phyloP scores from a whole-genome alignment of 2,329 filamentous ascomycete genomes.

The Colletotrichum sansevieriae region DNA sequence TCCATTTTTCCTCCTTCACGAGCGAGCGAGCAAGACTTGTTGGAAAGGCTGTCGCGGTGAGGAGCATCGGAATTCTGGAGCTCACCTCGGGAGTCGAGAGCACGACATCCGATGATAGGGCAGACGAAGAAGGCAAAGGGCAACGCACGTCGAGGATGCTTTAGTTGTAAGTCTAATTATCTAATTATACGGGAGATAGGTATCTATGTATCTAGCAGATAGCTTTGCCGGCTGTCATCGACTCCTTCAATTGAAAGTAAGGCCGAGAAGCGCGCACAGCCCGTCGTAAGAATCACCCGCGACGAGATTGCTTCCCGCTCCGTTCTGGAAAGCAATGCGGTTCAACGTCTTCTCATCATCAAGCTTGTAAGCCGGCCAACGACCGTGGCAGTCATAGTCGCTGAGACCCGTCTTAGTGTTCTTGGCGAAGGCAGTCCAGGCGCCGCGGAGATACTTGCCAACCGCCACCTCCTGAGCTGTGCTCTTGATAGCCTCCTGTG shows the following conservation, averaged over 20 bases:
- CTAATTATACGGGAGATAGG: background rate
- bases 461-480: slow-evolving; percentile 48
- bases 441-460: slow-evolving; percentile 52
- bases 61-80: too few relatives aligned
- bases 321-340: slow-evolving; percentile 46
- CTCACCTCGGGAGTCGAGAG: too few relatives aligned
- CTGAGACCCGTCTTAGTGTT: slow-evolving; percentile 51
- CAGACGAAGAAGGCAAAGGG: too few relatives aligned
- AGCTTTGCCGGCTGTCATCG: background rate
- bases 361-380: slow-evolving; percentile 46
- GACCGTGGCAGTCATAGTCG: slow-evolving; percentile 43
- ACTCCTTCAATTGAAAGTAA: slow-evolving; percentile 5
- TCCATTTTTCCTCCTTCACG: background rate
- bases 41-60: too few relatives aligned
- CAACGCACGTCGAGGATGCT: too few relatives aligned
- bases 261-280: slow-evolving; percentile 20
- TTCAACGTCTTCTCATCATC: slow-evolving; percentile 44
- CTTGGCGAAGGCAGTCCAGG: slow-evolving; percentile 56
- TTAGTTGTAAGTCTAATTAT: background rate
- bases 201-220: background rate
- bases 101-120: too few relatives aligned
- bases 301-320: slow-evolving; percentile 46
- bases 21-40: too few relatives aligned
- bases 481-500: slow-evolving; percentile 40
- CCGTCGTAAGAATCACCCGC: slow-evolving; percentile 31